Conservation (phyloP, 1,284 basidiomycete species). For the Thecaphora thlaspeos region DNA sequence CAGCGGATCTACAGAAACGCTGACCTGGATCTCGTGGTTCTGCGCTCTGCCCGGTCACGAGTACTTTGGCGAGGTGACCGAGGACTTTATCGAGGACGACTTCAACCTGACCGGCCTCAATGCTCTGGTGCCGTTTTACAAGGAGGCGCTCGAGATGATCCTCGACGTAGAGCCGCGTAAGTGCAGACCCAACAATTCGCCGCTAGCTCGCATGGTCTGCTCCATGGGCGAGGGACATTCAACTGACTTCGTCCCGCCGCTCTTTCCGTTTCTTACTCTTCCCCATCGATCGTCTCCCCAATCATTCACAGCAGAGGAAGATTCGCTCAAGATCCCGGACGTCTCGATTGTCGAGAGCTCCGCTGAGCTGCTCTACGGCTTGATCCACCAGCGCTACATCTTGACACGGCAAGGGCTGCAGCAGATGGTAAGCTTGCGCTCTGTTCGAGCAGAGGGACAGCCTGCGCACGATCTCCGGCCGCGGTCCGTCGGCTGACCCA, state of each 20-base stretch:
- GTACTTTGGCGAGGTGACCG: conserved; percentile 82
- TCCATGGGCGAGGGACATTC: no score
- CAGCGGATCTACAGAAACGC: conserved; percentile 48
- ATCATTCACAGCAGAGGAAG: conserved; percentile 70
- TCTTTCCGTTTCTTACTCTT: no score
- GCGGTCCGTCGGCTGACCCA: no score
- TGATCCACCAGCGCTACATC: conserved; percentile 97
- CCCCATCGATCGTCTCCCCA: no score
- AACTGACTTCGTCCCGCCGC: no score
- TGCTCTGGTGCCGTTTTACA: conserved; percentile 94
- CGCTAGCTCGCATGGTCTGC: not conserved
- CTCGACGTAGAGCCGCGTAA: conserved; percentile 86
- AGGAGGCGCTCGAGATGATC: conserved; percentile 99
- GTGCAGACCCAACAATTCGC: conserved; percentile 2
- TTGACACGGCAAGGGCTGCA: conserved; percentile 88
- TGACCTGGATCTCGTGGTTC: conserved; percentile 99
- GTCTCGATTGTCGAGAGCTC: conserved; percentile 97
- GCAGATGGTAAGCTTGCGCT: conserved; percentile 73
- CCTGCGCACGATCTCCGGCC: no score
- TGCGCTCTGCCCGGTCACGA: conserved; percentile 97
- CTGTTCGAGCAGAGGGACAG: no score
- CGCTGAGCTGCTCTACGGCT: conserved; percentile 92
- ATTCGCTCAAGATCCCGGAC: conserved; percentile 74
- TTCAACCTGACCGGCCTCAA: conserved; percentile 98
- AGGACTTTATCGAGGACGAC: conserved; percentile 99